phyloP scores from a whole-genome alignment of 2,329 filamentous ascomycete genomes.

The Oidium heveae region DNA sequence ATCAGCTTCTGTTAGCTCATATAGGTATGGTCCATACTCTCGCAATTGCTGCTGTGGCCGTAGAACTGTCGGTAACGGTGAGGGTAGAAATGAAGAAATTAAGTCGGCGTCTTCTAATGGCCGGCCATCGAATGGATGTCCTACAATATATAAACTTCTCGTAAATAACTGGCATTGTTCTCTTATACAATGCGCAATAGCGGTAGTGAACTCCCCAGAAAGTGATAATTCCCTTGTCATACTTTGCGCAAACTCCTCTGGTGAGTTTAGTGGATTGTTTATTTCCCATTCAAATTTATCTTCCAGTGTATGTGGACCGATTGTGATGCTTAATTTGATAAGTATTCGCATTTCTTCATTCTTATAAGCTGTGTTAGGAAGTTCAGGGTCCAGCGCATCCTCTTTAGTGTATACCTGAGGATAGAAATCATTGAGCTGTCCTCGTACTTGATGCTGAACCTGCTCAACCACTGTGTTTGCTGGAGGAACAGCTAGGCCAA shows the following conservation, averaged over 20 bases:
- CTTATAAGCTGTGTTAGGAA: slow-evolving; percentile 85
- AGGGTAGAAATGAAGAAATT: slow-evolving; percentile 59
- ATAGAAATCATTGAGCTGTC: slow-evolving; percentile 83
- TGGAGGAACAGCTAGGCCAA: slow-evolving; percentile 52
- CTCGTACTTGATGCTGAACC: slow-evolving; percentile 45
- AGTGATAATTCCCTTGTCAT: slow-evolving; percentile 81
- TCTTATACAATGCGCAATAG: slow-evolving; percentile 91
- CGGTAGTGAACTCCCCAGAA: slow-evolving; percentile 86
- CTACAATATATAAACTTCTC: slow-evolving; percentile 73
- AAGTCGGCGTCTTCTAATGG: slow-evolving; percentile 84
- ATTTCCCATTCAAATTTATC: slow-evolving; percentile 99
- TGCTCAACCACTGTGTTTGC: slow-evolving; percentile 36
- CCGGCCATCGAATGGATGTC: slow-evolving; percentile 83
- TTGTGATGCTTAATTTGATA: slow-evolving; percentile 92
- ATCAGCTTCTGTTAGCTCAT: slow-evolving; percentile 77
- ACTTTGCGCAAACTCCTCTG: slow-evolving; percentile 74
- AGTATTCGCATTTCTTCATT: slow-evolving; percentile 97
- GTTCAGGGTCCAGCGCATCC: slow-evolving; percentile 65
- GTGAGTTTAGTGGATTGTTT: slow-evolving; percentile 79
- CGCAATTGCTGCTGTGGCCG: slow-evolving; percentile 79
- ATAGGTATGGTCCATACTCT: slow-evolving; percentile 80
- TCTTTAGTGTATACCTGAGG: slow-evolving; percentile 79
- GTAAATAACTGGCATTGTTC: slow-evolving; percentile 92
- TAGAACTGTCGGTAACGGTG: slow-evolving; percentile 62
- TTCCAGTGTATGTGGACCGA: slow-evolving; percentile 76